These are phyloP conservation scores for Zancudomyces culisetae DNA, from an alignment of 371 early-diverging fungal genomes.

Conservation along the genomic window DNA sequence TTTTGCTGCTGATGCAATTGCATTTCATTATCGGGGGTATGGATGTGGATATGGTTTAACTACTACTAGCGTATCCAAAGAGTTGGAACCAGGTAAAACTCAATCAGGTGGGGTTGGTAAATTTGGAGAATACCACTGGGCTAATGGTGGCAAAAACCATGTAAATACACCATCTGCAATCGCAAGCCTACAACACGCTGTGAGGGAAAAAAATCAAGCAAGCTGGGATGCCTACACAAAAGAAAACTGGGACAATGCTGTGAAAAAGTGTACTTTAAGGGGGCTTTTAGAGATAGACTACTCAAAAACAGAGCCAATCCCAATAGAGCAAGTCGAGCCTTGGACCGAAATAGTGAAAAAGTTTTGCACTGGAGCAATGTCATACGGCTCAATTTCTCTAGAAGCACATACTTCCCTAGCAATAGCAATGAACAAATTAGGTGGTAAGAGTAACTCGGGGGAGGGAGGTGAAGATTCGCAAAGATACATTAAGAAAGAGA, in stretches of 20 bases:
- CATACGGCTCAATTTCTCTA: constrained; percentile 89
- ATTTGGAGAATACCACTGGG: constrained; percentile 92
- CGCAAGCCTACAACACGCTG: constrained; percentile 85
- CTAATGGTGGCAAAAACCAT: constrained; percentile 77
- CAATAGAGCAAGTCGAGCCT: constrained; percentile 87
- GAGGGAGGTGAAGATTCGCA: constrained; percentile 93
- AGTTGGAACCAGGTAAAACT: constrained; percentile 1
- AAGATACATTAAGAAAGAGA: constrained; percentile 39
- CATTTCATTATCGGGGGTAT: constrained; percentile 70
- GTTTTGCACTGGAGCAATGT: constrained; percentile 96
- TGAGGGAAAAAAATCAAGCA: constrained; percentile 68
- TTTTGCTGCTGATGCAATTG: constrained; percentile 74
- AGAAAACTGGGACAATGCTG: constrained; percentile 46
- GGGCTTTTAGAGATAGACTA: constrained; percentile 77
- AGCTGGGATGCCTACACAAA: constrained; percentile 71
- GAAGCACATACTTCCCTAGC: constrained; percentile 88
- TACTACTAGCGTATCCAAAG: constrained; percentile 27
- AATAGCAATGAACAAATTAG: constrained; percentile 83
- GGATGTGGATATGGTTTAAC: constrained; percentile 25
- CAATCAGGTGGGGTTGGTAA: constrained; percentile 37
- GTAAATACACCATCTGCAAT: constrained; percentile 77
- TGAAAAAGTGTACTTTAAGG: constrained; percentile 81
- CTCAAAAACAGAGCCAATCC: constrained; percentile 49
- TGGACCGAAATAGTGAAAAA: constrained; percentile 90
- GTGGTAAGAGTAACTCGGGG: constrained; percentile 93